Evolutionary conservation across 805 yeast species (phyloP).

Genomic region (Lachancea kluyveri): DNA sequence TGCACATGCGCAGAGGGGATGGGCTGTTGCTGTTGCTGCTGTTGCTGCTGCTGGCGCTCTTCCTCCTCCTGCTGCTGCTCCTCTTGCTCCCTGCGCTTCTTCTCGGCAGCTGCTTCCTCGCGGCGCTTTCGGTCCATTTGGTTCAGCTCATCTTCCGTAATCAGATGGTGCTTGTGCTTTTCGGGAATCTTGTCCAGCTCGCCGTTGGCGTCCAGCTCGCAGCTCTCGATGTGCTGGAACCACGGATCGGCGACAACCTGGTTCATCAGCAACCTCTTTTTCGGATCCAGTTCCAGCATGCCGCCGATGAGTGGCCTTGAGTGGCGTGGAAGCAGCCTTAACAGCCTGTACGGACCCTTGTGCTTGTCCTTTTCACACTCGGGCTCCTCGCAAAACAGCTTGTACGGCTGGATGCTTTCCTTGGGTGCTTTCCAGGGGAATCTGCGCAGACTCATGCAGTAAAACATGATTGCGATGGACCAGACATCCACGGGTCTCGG

Average conservation of each 20-base stretch:
- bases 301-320: constrained; percentile 53
- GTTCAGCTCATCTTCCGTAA: constrained; percentile 57
- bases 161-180: constrained; percentile 59
- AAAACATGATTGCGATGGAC: constrained; percentile 88
- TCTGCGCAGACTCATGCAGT: constrained; percentile 80
- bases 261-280: constrained; percentile 50
- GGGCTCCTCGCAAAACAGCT: constrained; percentile 49
- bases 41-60: too few species aligned
- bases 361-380: constrained; percentile 37
- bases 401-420: constrained; percentile 63
- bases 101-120: constrained; percentile 22
- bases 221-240: constrained; percentile 48
- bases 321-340: constrained; percentile 63
- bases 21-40: too few species aligned
- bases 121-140: constrained; percentile 34
- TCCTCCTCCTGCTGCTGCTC: too few species aligned
- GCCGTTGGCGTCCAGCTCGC: constrained; percentile 33
- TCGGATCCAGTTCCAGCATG: constrained; percentile 61
- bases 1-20: too few species aligned
- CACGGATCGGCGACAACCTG: constrained; percentile 55
- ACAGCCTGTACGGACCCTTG: constrained; percentile 66
- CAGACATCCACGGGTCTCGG: constrained; percentile 87
- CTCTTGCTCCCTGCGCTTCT: constrained; percentile 10
- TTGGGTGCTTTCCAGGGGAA: constrained; percentile 98
- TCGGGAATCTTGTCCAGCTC: constrained; percentile 21